Base-by-base conservation (phyloP, 345 rosid species). In the Turnera subulata region DNA sequence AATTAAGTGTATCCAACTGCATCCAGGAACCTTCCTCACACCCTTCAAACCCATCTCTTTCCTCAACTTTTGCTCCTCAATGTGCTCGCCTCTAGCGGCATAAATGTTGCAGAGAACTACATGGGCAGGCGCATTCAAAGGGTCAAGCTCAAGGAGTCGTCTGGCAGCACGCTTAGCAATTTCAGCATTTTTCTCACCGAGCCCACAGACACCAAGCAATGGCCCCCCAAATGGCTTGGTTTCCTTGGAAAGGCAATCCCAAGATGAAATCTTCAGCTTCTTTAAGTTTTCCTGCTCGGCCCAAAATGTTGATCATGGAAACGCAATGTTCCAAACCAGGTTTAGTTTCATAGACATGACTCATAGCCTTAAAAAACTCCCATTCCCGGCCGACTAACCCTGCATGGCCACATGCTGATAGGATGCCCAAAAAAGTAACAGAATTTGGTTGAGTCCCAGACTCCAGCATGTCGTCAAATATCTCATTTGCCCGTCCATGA, bases 21-120 rank as follows among this genome's bases (percentile, higher is more conserved):
- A 75, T 86, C 86, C 14, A 62, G 46, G 16, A 88, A 88, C 26
- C 86, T n/a, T n/a, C n/a, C n/a, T n/a, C n/a, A n/a, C n/a, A n/a
- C n/a, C n/a, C n/a, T n/a, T n/a, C n/a, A n/a, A n/a, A n/a, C n/a
- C n/a, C n/a, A n/a, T n/a, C n/a, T n/a, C n/a, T n/a, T n/a, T n/a
- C n/a, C n/a, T n/a, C n/a, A n/a, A n/a, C n/a, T n/a, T n/a, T n/a
- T n/a, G n/a, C n/a, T n/a, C n/a, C n/a, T n/a, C n/a, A n/a, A n/a
- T n/a, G n/a, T n/a, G n/a, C n/a, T n/a, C n/a, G n/a, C n/a, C n/a
- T n/a, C n/a, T n/a, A n/a, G n/a, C n/a, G n/a, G n/a, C n/a, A n/a
- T n/a, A n/a, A n/a, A n/a, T n/a, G n/a, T n/a, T n/a, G n/a, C n/a
- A n/a, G n/a, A n/a, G n/a, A n/a, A n/a, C n/a, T n/a, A n/a, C n/a